These are phyloP conservation scores for Saitozyma podzolica DNA, from an alignment of 768 basidiomycete species.

Conservation along the genomic window DNA sequence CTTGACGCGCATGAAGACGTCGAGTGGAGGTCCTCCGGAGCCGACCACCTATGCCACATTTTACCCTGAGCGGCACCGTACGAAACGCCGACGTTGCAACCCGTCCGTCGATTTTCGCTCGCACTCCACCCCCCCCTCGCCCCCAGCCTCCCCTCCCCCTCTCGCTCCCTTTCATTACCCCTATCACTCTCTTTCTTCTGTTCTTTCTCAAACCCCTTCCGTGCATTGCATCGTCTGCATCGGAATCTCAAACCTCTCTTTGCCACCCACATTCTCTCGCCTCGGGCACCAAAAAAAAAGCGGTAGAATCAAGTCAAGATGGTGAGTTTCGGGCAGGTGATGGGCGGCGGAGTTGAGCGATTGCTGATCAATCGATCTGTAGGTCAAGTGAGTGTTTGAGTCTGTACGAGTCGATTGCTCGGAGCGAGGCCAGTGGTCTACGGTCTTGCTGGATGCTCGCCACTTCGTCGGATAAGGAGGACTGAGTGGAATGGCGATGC, in stretches of 20 bases:
- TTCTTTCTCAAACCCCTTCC: neutral
- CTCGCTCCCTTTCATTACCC: neutral
- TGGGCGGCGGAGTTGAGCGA: conserved; percentile 3
- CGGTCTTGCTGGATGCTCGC: neutral
- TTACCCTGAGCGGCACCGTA: neutral
- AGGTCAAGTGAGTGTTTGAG: conserved; percentile 43
- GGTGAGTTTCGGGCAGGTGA: conserved; percentile 23
- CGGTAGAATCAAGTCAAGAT: conserved; percentile 37
- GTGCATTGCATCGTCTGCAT: neutral
- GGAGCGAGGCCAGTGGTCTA: neutral
- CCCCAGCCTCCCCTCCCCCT: neutral
- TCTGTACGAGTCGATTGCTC: neutral
- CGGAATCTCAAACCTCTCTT: neutral
- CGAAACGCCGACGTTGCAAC: neutral
- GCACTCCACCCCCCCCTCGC: neutral
- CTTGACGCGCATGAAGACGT: neutral
- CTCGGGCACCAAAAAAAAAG: conserved; percentile 21
- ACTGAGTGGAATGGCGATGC: neutral
- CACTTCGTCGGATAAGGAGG: neutral
- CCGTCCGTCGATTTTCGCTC: neutral
- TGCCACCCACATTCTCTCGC: conserved; percentile 5
- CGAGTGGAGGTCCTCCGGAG: neutral
- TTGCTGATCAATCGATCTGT: conserved; percentile 24
- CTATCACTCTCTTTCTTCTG: neutral
- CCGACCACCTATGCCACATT: neutral